Conservation (phyloP, 2,329 filamentous ascomycete genomes). For the Chlorencoelia australis region DNA sequence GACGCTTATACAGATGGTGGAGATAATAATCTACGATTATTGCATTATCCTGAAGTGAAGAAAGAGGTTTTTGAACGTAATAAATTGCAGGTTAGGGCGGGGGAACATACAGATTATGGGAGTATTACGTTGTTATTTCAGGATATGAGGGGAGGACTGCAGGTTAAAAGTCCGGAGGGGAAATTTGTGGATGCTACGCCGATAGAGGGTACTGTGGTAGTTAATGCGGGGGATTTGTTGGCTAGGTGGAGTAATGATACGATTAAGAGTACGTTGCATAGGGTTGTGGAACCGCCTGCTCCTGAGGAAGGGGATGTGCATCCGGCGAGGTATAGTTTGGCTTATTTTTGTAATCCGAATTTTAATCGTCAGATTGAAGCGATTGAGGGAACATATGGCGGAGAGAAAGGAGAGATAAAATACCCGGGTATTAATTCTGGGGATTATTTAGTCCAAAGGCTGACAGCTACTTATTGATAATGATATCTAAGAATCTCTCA, state of each 20-base stretch:
- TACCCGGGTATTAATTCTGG: slow-evolving; percentile 70
- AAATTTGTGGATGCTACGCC: slow-evolving; percentile 76
- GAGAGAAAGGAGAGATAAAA: slow-evolving; percentile 58
- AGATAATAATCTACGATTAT: slow-evolving; percentile 48
- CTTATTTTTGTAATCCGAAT: slow-evolving; percentile 69
- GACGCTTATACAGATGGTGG: slow-evolving; percentile 61
- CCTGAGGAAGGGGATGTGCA: slow-evolving; percentile 44
- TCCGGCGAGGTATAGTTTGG: slow-evolving; percentile 76
- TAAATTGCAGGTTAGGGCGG: slow-evolving; percentile 36
- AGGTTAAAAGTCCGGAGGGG: slow-evolving; percentile 59
- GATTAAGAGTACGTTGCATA: slow-evolving; percentile 83
- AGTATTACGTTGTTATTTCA: slow-evolving; percentile 44
- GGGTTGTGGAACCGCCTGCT: slow-evolving; percentile 75
- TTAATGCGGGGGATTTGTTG: slow-evolving; percentile 82
- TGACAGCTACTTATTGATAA: slow-evolving; percentile 60
- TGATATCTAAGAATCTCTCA: no score
- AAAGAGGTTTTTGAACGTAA: slow-evolving; percentile 41
- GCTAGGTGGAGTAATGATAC: slow-evolving; percentile 85
- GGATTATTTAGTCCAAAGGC: slow-evolving; percentile 68
- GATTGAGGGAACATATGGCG: slow-evolving; percentile 51
- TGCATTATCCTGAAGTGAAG: slow-evolving; percentile 46
- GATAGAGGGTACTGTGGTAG: slow-evolving; percentile 70
- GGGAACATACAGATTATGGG: slow-evolving; percentile 44
- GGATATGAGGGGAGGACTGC: slow-evolving; percentile 40
- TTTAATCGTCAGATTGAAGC: slow-evolving; percentile 52